phyloP scores from a whole-genome alignment of 805 yeast genomes.

The Saturnispora galanensis region DNA sequence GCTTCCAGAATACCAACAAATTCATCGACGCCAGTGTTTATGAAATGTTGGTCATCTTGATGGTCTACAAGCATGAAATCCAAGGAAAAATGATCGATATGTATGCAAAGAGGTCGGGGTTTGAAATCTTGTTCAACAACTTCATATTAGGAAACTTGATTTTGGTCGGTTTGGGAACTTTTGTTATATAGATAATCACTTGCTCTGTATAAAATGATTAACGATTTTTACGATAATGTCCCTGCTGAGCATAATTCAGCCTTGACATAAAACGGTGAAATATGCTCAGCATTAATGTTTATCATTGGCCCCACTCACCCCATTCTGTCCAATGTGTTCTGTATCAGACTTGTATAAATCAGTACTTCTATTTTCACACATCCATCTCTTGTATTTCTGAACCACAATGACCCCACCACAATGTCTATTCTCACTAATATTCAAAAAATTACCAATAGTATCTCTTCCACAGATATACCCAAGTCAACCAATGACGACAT shows the following conservation, averaged over 20 bases:
- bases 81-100: conserved; percentile 22
- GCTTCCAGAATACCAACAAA: conserved; percentile 23
- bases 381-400: too few relatives aligned
- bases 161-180: conserved; percentile 30
- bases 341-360: background rate
- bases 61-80: conserved; percentile 26
- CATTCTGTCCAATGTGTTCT: background rate
- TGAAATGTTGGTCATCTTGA: conserved; percentile 23
- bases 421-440: too few relatives aligned
- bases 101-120: conserved; percentile 25
- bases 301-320: too few relatives aligned
- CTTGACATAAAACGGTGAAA: background rate
- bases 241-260: too few relatives aligned
- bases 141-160: conserved; percentile 28
- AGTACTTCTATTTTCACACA: too few relatives aligned
- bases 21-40: conserved; percentile 22
- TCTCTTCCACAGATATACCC: too few relatives aligned
- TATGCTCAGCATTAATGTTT: background rate
- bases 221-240: background rate
- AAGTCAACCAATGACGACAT: too few relatives aligned
- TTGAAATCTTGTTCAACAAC: conserved; percentile 32
- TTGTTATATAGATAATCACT: conserved; percentile 20
- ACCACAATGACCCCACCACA: too few relatives aligned
- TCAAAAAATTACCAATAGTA: too few relatives aligned
- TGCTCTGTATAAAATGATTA: background rate